These are phyloP conservation scores for Populus tremula DNA, from an alignment of 345 rosid species.

Conservation along the genomic window DNA sequence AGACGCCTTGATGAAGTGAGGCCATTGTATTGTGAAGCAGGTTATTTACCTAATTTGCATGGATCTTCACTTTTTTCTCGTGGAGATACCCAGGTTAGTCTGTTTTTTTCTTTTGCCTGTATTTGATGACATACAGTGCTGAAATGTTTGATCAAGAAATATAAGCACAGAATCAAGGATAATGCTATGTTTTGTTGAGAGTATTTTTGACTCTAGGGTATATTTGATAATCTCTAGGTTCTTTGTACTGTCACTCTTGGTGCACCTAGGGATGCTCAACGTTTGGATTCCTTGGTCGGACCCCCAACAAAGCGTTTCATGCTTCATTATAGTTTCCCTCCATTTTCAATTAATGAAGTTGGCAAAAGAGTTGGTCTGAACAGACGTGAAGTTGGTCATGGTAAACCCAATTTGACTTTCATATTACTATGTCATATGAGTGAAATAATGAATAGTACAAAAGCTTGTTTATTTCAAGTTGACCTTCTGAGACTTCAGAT, in stretches of 20 bases:
- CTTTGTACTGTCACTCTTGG: constrained; percentile 94
- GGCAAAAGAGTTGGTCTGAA: constrained; percentile 89
- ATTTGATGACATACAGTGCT: background rate
- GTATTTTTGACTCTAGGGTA: constrained; percentile 2
- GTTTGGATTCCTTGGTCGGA: constrained; percentile 77
- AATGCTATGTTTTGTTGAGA: background rate
- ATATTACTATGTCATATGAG: background rate
- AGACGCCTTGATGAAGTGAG: constrained; percentile 85
- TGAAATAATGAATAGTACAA: background rate
- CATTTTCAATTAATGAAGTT: constrained; percentile 87
- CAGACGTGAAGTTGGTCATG: constrained; percentile 99
- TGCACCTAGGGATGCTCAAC: constrained; percentile 88
- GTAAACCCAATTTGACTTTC: constrained; percentile 36
- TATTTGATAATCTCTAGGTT: constrained; percentile 49
- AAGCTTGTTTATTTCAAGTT: background rate
- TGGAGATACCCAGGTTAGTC: constrained; percentile 88
- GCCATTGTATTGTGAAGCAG: constrained; percentile 73
- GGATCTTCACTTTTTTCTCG: constrained; percentile 92
- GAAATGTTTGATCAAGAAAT: background rate
- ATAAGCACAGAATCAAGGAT: background rate
- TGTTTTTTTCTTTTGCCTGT: background rate
- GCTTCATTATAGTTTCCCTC: constrained; percentile 99
- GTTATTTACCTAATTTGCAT: constrained; percentile 64
- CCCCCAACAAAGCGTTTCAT: constrained; percentile 90
- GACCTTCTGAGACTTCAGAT: too few relatives aligned